phyloP scores from a whole-genome alignment of 2,329 filamentous ascomycete genomes.

The Xylaria sp. region DNA sequence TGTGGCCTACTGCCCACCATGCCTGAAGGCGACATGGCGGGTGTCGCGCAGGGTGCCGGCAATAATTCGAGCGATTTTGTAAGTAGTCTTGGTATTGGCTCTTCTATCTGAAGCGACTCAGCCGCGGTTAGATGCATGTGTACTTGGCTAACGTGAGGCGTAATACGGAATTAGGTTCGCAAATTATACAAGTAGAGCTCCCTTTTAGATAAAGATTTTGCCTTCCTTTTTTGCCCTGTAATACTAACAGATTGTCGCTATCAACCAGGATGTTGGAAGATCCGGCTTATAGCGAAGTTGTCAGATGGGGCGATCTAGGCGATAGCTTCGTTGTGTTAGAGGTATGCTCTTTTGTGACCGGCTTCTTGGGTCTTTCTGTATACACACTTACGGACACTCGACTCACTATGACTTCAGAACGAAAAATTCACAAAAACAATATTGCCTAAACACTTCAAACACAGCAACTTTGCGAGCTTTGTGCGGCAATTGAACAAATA shows the following conservation, averaged over 20 bases:
- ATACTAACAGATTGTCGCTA: conserved; percentile 48
- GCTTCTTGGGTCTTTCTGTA: neutral
- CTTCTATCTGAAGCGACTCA: conserved; percentile 34
- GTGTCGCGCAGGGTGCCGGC: conserved; percentile 55
- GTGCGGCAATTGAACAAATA: conserved; percentile 83
- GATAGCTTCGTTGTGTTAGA: conserved; percentile 98
- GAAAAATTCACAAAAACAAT: conserved; percentile 90
- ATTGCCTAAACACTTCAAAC: conserved; percentile 85
- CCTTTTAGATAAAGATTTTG: conserved; percentile 36
- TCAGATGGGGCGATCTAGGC: conserved; percentile 93
- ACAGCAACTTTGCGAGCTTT: conserved; percentile 84
- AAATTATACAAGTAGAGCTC: conserved; percentile 90
- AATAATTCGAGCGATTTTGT: conserved; percentile 98
- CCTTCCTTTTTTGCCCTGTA: conserved; percentile 4
- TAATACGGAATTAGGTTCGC: conserved; percentile 74
- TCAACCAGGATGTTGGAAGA: conserved; percentile 89
- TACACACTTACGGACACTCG: conserved; percentile 12
- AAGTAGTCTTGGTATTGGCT: conserved; percentile 56
- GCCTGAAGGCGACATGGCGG: conserved; percentile 52
- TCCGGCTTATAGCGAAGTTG: conserved; percentile 89
- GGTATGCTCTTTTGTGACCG: conserved; percentile 63
- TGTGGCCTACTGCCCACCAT: conserved; percentile 44
- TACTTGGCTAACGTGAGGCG: conserved; percentile 45
- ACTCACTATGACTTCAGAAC: conserved; percentile 68
- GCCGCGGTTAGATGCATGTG: conserved; percentile 41